Base-by-base conservation (phyloP, 148 eudicot genomes). In the Amaranthus palmeri region DNA sequence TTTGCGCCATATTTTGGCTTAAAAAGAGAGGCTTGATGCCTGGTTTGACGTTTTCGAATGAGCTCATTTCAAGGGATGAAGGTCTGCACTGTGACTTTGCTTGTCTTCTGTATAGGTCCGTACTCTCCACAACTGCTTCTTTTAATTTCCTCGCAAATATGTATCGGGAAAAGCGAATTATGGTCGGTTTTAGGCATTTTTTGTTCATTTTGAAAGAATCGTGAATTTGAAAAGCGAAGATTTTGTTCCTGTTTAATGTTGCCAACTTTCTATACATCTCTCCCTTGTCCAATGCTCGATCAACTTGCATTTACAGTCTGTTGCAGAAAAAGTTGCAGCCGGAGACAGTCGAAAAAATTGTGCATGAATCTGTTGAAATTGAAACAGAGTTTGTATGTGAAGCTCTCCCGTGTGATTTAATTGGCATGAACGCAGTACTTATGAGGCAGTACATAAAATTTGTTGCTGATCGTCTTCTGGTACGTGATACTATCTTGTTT, bases 1-100 rank as follows among this genome's bases (percentile, higher is more conserved):
- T 91, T 72, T 91, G 97, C 68, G 87, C 97, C 75, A 87, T 91
- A 46, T 91, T 89, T 78, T 91, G 92, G 97, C 88, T 91, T 14
- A 91, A 91, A 68, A 91, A 91, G 83, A 80, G 97, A 76, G 95
- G 92, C 50, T 71, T 91, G 71, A 91, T 91, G 97, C 97, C 97
- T 6, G 93, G 97, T 59, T 81, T 91, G 84, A 84, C 97, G 11
- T 91, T 83, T 83, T 91, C 97, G 70, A 91, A 89, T 50, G 97
- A 91, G 81, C 92, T 91, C 74, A 91, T 91, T 70, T 91, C 93
- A 11, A 81, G 97, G 72, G 97, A 91, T 61, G 97, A 91, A 76
- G 97, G 93, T 66, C 86, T 91, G 50, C 97, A 91, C 74, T 89
- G 93, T 72, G 95, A 91, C 75, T 91, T 91, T 47, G 95, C 95